Conservation (phyloP, 2,329 filamentous ascomycete genomes). For the Parafenestella ontariensis region DNA sequence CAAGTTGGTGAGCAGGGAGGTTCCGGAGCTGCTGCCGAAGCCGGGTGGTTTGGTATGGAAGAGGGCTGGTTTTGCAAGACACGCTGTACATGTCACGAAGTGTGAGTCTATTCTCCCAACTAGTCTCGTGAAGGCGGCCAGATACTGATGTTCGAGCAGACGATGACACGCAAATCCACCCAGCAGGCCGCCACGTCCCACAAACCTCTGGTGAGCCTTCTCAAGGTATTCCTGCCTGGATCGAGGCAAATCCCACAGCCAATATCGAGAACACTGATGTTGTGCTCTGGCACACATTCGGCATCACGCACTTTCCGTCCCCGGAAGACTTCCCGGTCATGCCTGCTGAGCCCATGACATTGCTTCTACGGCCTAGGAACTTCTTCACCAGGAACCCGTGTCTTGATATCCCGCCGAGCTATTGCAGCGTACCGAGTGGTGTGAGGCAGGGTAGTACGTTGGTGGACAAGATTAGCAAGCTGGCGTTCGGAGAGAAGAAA, state of each 20-base stretch:
- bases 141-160: constrained; percentile 58
- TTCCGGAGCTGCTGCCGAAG: constrained; percentile 79
- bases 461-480: constrained; percentile 59
- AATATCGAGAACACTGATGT: constrained; percentile 82
- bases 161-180: constrained; percentile 80
- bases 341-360: constrained; percentile 80
- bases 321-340: constrained; percentile 94
- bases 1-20: constrained; percentile 88
- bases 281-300: constrained; percentile 94
- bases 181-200: constrained; percentile 84
- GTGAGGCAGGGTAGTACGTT: constrained; percentile 58
- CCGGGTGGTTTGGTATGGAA: constrained; percentile 86
- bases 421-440: constrained; percentile 74
- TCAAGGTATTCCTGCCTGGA: constrained; percentile 76
- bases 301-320: constrained; percentile 85
- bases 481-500: constrained; percentile 54
- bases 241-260: constrained; percentile 69
- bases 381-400: constrained; percentile 84
- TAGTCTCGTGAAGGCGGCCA: background rate
- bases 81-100: constrained; percentile 87
- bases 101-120: constrained; percentile 63
- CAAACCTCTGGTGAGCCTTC: constrained; percentile 85
- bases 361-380: constrained; percentile 79
- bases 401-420: constrained; percentile 81
- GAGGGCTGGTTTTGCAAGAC: constrained; percentile 83